These are phyloP conservation scores for Solanum hybrid DNA, from an alignment of 305 asterid species.

Conservation along the genomic window DNA sequence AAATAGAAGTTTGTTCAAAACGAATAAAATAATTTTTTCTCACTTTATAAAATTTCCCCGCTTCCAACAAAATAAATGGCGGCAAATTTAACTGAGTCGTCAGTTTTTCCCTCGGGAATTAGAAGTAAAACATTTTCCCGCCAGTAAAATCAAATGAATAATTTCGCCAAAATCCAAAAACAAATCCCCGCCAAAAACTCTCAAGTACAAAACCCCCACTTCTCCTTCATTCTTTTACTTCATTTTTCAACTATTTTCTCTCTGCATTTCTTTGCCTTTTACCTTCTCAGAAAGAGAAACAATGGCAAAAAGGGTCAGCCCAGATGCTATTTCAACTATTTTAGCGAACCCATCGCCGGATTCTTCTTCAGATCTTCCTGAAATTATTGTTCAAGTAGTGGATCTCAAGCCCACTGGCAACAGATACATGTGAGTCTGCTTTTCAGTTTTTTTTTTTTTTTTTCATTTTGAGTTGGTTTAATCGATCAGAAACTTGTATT, in stretches of 20 bases:
- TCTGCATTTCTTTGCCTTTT: too few relatives aligned
- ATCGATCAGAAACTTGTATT: neutral
- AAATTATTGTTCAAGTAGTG: slow-evolving; percentile 60
- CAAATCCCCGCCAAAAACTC: neutral
- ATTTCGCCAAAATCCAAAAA: neutral
- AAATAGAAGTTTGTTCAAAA: neutral
- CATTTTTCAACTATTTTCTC: neutral
- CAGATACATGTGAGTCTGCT: slow-evolving; percentile 57
- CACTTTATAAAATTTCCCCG: too few relatives aligned
- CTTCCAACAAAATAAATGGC: neutral
- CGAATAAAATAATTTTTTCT: too few relatives aligned
- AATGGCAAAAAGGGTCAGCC: slow-evolving; percentile 44
- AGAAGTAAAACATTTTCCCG: neutral
- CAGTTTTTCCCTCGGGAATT: neutral
- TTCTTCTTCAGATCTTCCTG: slow-evolving; percentile 49
- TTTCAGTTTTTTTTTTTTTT: too few relatives aligned
- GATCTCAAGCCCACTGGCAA: slow-evolving; percentile 62
- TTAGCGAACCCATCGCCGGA: slow-evolving; percentile 71
- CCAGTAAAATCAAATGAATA: neutral
- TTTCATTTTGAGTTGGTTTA: neutral
- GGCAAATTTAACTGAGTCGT: neutral
- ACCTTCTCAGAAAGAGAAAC: neutral
- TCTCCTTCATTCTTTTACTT: too few relatives aligned
- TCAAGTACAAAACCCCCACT: neutral
- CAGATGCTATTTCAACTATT: slow-evolving; percentile 56